Conservation (phyloP, 352 stramenopile genomes). For the Elongisporangium prolatum region DNA sequence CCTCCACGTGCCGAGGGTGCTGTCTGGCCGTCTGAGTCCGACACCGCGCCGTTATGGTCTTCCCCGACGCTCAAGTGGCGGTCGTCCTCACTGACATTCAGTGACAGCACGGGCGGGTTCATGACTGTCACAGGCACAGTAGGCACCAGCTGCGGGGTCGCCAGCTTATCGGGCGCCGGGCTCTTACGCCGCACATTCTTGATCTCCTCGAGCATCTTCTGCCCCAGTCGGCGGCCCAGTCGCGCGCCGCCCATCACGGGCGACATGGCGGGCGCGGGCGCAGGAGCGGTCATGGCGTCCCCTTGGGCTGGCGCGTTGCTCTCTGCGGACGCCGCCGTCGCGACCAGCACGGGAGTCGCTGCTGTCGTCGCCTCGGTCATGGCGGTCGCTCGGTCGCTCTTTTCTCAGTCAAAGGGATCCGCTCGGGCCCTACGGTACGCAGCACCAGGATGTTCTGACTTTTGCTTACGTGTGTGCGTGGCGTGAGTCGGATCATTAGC, state of each 20-base stretch:
- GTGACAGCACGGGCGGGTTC: constrained; percentile 21
- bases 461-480: neutral
- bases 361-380: constrained; percentile 26
- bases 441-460: neutral
- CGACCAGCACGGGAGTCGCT: constrained; percentile 3
- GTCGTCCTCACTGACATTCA: constrained; percentile 15
- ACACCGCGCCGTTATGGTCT: neutral
- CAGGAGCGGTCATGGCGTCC: neutral
- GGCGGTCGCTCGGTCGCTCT: constrained; percentile 4
- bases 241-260: constrained; percentile 1
- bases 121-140: neutral
- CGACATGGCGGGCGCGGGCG: constrained; percentile 5
- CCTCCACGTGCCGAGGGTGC: neutral
- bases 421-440: neutral
- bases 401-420: neutral
- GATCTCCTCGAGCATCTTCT: constrained; percentile 65
- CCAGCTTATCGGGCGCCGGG: constrained; percentile 12
- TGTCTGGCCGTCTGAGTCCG: neutral
- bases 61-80: constrained; percentile 2
- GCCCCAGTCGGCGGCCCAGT: constrained; percentile 28
- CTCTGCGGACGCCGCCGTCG: neutral
- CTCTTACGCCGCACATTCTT: constrained; percentile 52
- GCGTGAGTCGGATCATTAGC: neutral
- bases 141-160: constrained; percentile 12
- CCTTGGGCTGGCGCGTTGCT: neutral